phyloP scores from a whole-genome alignment of 2,329 filamentous ascomycete species.

The Dactylellina cionopaga region DNA sequence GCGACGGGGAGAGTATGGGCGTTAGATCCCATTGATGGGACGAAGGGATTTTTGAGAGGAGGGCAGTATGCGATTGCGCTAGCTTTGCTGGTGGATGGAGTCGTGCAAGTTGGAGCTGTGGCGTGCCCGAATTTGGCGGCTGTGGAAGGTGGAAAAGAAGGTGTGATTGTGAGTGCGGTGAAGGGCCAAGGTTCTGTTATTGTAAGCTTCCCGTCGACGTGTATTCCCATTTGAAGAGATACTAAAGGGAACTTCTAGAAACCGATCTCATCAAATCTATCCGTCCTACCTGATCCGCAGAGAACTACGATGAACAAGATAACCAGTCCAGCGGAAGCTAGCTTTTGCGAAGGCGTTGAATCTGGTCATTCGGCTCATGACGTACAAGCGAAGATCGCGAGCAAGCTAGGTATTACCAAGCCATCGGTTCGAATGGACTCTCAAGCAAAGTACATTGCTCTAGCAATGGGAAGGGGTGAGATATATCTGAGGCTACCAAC shows the following conservation, averaged over 20 bases:
- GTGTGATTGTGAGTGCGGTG: slow-evolving; percentile 88
- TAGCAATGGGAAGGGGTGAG: slow-evolving; percentile 91
- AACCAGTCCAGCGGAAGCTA: slow-evolving; percentile 78
- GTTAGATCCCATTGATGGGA: slow-evolving; percentile 96
- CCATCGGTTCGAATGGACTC: slow-evolving; percentile 96
- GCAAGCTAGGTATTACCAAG: slow-evolving; percentile 84
- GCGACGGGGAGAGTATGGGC: slow-evolving; percentile 86
- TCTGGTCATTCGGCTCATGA: slow-evolving; percentile 88
- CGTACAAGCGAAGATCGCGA: slow-evolving; percentile 85
- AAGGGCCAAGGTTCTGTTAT: slow-evolving; percentile 79
- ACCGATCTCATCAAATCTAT: slow-evolving; percentile 72
- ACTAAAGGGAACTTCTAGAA: slow-evolving; percentile 59
- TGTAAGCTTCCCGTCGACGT: slow-evolving; percentile 36
- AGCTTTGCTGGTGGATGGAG: slow-evolving; percentile 87
- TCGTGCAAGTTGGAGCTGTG: slow-evolving; percentile 92
- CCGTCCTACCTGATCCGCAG: slow-evolving; percentile 67
- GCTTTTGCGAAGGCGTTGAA: slow-evolving; percentile 97
- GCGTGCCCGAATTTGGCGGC: slow-evolving; percentile 90
- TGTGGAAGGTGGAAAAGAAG: slow-evolving; percentile 77
- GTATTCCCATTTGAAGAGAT: background rate
- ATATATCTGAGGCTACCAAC: slow-evolving; percentile 91
- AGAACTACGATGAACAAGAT: slow-evolving; percentile 78
- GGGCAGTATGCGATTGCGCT: slow-evolving; percentile 98
- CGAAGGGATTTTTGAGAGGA: slow-evolving; percentile 93
- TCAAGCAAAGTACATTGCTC: slow-evolving; percentile 96